These are phyloP conservation scores for Solanum sparsipilum DNA, from an alignment of 257 asterid genomes.

Conservation along the genomic window DNA sequence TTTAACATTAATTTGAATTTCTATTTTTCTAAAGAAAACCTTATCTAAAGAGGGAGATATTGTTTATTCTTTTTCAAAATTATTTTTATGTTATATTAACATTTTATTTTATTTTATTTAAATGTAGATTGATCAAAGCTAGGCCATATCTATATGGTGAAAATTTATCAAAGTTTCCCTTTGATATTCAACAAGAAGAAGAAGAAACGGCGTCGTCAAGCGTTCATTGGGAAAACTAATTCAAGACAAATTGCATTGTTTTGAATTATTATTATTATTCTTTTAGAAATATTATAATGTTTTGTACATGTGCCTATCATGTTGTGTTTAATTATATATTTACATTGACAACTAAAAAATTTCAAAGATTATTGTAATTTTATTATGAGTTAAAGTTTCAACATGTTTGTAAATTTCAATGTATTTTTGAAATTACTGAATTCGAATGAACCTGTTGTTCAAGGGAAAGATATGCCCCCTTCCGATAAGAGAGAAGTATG, in stretches of 20 bases:
- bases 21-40: neutral
- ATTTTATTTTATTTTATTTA: neutral
- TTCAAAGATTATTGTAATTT: neutral
- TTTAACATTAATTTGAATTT: neutral
- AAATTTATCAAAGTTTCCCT: neutral
- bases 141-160: neutral
- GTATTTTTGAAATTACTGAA: neutral
- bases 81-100: neutral
- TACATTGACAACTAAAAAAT: neutral
- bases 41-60: neutral
- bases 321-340: neutral
- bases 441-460: neutral
- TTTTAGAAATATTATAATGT: neutral
- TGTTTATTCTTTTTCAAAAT: neutral
- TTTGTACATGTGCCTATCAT: neutral
- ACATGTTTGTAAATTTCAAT: neutral
- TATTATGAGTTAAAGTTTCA: neutral
- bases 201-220: slow-evolving; percentile 2
- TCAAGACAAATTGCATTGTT: neutral
- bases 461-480: neutral
- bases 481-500: neutral
- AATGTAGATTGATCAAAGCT: neutral
- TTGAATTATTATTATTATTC: neutral
- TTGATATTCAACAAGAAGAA: neutral
- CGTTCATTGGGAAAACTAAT: neutral